Evolutionary conservation across 208 protist species (phyloP), one percentile per base, ranked within the genome.

Genomic region (Leishmania guyanensis): DNA sequence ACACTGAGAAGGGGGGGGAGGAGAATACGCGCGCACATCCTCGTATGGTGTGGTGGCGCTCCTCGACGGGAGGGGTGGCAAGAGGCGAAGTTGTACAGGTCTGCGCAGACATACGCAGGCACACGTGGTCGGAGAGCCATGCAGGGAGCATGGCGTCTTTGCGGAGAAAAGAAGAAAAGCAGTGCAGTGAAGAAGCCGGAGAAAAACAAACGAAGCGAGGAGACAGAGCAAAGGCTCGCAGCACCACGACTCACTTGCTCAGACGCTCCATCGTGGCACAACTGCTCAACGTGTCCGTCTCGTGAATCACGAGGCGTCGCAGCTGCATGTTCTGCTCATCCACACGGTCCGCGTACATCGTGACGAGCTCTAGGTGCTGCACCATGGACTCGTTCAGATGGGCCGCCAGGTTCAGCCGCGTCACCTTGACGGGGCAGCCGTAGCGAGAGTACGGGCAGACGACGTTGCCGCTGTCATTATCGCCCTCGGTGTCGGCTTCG

Each of bases 361-460:
- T 91, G 3, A 96, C 93, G 43, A 94, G 75, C 51, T 90, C 83
- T 16, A 96, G 84, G 78, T 96, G 93, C 43, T 84, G 84, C n/a
- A 84, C 65, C 58, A 94, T 83, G 46, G 82, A 89, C 80, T 94
- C 87, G 17, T 46, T 36, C 33, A 96, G 78, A 70, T 96, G 93
- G 22, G 84, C 80, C 0, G 86, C 22, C 33, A 96, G 64, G 65
- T 87, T 89, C 26, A 86, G 74, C 14, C 82, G 82, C n/a, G 88
- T 87, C 43, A 94, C 84, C 73, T 78, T 87, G 46, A 84, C 79
- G 16, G 75, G 79, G 82, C 93, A 96, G 65, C 93, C 93, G 74
- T 93, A 96, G 48, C 88, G 81, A 16, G 89, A 82, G 82, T 96
- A 96, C 0, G 93, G 93, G 84, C 93, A 96, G 1, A 88, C 66